These are phyloP conservation scores for Plasmodium billcollinsi DNA, from an alignment of 169 alveolate species.

Conservation along the genomic window DNA sequence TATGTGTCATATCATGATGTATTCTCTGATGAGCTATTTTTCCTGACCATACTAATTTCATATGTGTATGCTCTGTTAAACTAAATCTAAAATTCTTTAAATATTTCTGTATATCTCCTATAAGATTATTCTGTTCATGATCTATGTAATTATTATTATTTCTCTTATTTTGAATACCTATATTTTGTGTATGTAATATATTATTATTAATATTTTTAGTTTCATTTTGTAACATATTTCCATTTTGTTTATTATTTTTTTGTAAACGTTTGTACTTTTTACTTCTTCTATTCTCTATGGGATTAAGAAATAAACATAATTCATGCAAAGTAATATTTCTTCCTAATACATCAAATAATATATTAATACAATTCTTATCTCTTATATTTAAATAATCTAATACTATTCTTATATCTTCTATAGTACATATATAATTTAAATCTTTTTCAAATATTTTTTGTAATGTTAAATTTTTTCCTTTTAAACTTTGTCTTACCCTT, in stretches of 20 bases:
- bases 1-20: constrained; percentile 11
- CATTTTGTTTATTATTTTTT: no score
- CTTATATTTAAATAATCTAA: constrained; percentile 57
- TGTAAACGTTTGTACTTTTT: no score
- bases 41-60: constrained; percentile 75
- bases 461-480: constrained; percentile 56
- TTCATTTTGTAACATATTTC: no score
- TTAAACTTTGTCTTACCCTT: constrained; percentile 68
- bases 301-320: constrained; percentile 55
- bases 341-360: constrained; percentile 72
- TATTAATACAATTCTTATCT: constrained; percentile 35
- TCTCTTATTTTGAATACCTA: not conserved
- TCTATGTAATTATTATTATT: not conserved
- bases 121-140: not conserved
- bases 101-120: constrained; percentile 26
- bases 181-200: constrained; percentile 15
- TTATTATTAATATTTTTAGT: no score
- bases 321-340: constrained; percentile 52
- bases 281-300: constrained; percentile 32
- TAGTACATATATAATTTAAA: constrained; percentile 61
- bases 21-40: constrained; percentile 63
- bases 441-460: constrained; percentile 74
- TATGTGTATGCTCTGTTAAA: constrained; percentile 60
- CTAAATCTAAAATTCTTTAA: constrained; percentile 57
- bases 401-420: constrained; percentile 45